Base-by-base conservation (phyloP, 148 eudicot species). In the Heliamphora exappendiculata region DNA sequence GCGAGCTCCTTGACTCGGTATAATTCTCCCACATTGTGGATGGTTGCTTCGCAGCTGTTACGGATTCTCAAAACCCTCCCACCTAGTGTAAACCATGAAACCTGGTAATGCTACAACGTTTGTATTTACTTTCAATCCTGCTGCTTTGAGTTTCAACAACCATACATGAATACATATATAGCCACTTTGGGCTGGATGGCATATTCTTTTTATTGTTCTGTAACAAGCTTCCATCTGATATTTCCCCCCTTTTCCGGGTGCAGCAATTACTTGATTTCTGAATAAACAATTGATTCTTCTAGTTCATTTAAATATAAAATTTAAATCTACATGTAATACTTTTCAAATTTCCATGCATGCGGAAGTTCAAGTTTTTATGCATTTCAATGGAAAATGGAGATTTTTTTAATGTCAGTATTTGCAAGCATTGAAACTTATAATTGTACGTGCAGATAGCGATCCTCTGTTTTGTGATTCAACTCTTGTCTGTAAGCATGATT, bases 11-110 rank as follows among this genome's bases (percentile, higher is more conserved):
- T 74, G 14, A 55, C 42, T 36, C 45, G 36, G 65, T 54, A 37
- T 67, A 53, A 34, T 63, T 24, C 34, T n/a, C n/a, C 59, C 28
- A 58, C 67, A 13, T 31, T 70, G 67, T 77, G 78, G 77, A 83
- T 86, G 89, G 79, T 81, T 81, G 83, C 86, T 51, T 75, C 78
- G 44, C 84, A 86, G 75, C 75, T 78, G 34, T 70, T 81, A 59
- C 73, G 71, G 49, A 75, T 86, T 74, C 88, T 86, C 60, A 60
- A 70, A 31, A 42, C 77, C 19, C 37, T 83, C 44, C 84, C 81
- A 29, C 64, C 51, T 44, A 53, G 81, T 81, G 70, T 8, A 54
- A 70, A 57, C 51, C 1, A 70, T 76, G 72, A 81, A 81, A 64
- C 63, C 76, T 29, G 86, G 86, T 83, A 83, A 73, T 50, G 22